These are phyloP conservation scores for Aspergillus flavus DNA, from an alignment of 2,329 filamentous ascomycete species.

Conservation along the genomic window DNA sequence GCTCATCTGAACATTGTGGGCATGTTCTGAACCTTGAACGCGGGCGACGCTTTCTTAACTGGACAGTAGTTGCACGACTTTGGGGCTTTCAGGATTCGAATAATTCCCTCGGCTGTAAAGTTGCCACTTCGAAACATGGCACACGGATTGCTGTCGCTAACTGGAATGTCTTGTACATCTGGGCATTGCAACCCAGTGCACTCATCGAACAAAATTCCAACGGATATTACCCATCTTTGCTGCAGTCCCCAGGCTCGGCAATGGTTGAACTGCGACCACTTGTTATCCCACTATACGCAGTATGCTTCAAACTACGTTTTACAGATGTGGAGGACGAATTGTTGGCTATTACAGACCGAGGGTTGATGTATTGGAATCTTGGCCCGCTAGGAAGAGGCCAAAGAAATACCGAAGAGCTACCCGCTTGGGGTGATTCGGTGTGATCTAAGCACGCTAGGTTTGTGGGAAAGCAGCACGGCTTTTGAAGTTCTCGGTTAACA, in stretches of 20 bases:
- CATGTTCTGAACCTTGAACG: constrained; percentile 44
- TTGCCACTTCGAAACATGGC: constrained; percentile 38
- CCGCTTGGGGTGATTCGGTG: background rate
- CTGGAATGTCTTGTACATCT: constrained; percentile 47
- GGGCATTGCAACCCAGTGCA: constrained; percentile 41
- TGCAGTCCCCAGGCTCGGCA: constrained; percentile 21
- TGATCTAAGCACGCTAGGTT: background rate
- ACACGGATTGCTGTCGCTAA: constrained; percentile 46
- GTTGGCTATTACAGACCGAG: constrained; percentile 45
- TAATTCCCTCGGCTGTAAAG: constrained; percentile 41
- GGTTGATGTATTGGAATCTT: constrained; percentile 43
- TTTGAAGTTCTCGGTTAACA: background rate
- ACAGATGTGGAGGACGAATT: constrained; percentile 40
- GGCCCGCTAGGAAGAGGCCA: constrained; percentile 30
- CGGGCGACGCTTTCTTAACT: constrained; percentile 40
- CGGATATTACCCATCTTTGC: constrained; percentile 37
- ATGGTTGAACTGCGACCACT: constrained; percentile 37
- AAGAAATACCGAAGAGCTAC: constrained; percentile 18
- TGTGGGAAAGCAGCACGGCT: background rate
- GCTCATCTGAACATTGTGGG: constrained; percentile 30
- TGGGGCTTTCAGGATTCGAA: constrained; percentile 37
- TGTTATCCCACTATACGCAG: constrained; percentile 37
- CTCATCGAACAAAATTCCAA: constrained; percentile 35
- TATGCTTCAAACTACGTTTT: constrained; percentile 43
- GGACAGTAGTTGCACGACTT: constrained; percentile 40